Evolutionary conservation across 2,329 filamentous ascomycete genomes (phyloP), one percentile per base, ranked within the genome.

Genomic region (Penicillium nordicum): DNA sequence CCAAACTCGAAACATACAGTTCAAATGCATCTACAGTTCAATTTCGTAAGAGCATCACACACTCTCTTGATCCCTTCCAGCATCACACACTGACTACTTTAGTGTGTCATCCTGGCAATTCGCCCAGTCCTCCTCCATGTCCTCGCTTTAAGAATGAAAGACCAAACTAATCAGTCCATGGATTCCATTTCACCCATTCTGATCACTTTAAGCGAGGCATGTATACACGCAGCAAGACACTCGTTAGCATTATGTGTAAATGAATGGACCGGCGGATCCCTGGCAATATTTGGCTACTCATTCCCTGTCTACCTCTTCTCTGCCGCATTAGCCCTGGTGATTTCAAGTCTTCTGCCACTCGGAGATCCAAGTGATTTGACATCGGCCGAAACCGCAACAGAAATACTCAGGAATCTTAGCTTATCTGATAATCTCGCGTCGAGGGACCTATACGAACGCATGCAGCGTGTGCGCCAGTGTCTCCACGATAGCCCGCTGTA

Each of bases 241-340:
- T 69, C 69, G 4, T 63, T 71, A 29, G 46, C 61, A 16, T 55
- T 72, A 29, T 63, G 71, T 30, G 52, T 66, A 21, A 65, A 70
- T n/a, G 61, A 70, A 57, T 72, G 69, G 69, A 67, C 69, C 9
- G 64, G 66, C 49, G 68, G 68, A 5, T 66, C 66, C 4, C 53
- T 72, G 0, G 63, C 68, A 9, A 60, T 67, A 45, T 70, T 65
- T 46, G 69, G 70, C 32, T 72, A 70, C 49, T 67, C 67, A 36
- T 68, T 71, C 27, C 66, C 69, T 5, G 66, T 67, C n/a, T 71
- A 65, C 23, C 52, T 72, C n/a, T 72, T 72, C 57, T 70, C 69
- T 2, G 68, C 68, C 1, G 62, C 68, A 11, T 56, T 69, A 8
- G 59, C 68, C 2, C 57, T 72, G 25, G 61, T 65, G 7, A 63